Conservation (phyloP, 139 green algal genomes). For the Monoraphidium neglectum region DNA sequence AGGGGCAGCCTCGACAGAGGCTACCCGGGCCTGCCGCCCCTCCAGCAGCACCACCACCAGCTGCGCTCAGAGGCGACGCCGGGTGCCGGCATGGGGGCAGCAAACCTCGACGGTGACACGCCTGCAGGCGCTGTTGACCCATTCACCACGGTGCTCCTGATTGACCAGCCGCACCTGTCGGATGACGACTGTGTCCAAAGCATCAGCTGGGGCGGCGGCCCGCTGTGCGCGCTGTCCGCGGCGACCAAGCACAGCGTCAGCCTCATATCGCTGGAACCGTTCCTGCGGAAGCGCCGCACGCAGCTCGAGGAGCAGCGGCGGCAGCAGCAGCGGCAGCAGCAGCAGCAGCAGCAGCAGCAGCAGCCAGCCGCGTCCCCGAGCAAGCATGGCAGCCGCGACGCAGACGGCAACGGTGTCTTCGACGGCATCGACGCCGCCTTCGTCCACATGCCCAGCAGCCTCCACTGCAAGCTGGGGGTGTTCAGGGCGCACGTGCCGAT, state of each 20-base stretch:
- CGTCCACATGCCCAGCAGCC: constrained; percentile 40
- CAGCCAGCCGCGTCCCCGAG: neutral
- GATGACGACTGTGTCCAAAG: constrained; percentile 28
- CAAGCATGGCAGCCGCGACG: neutral
- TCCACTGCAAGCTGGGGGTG: constrained; percentile 1
- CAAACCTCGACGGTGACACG: too few relatives aligned
- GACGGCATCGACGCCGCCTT: too few relatives aligned
- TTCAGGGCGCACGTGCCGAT: constrained; percentile 21
- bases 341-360: constrained; percentile 3
- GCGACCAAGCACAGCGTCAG: constrained; percentile 37
- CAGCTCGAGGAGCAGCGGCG: neutral
- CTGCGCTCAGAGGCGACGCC: neutral
- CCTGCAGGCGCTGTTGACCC: neutral
- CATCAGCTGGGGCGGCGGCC: constrained; percentile 44
- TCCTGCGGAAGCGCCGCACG: constrained; percentile 5
- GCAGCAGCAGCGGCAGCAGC: neutral
- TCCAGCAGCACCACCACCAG: neutral
- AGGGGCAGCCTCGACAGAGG: too few relatives aligned
- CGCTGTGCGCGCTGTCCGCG: constrained; percentile 33
- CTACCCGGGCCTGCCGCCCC: too few relatives aligned
- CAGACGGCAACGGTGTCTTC: too few relatives aligned
- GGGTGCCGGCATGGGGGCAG: neutral
- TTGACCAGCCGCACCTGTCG: constrained; percentile 13
- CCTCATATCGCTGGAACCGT: constrained; percentile 39
- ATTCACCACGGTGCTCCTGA: constrained; percentile 18